A percentile compares a stretch with the other conserved stretches of the same genome.
These are phyloP conservation scores for Silene conica DNA, from an alignment of 148 eudicot genomes.

Conservation along the genomic window DNA sequence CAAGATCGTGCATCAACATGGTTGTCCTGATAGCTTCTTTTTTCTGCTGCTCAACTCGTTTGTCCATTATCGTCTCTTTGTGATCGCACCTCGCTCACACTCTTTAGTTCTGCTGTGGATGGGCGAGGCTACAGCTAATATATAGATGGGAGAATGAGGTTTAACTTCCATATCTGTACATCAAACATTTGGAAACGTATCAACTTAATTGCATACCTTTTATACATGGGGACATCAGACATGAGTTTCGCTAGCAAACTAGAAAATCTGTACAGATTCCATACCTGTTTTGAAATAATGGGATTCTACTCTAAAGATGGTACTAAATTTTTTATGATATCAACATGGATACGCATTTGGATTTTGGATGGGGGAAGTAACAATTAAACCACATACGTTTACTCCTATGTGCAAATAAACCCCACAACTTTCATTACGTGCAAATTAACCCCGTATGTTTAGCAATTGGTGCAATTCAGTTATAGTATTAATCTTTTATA, in stretches of 20 bases:
- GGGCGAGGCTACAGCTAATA: slow-evolving; percentile 28
- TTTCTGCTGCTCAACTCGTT: slow-evolving; percentile 23
- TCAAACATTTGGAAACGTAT: slow-evolving; percentile 2
- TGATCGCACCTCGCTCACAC: background rate
- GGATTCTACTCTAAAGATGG: no score
- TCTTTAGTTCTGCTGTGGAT: background rate
- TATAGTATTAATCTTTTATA: no score
- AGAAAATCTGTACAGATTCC: background rate
- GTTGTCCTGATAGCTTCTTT: slow-evolving; percentile 41
- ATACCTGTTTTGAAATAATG: slow-evolving; percentile 1
- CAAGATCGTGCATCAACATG: slow-evolving; percentile 47
- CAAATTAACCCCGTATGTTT: no score
- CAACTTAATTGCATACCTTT: slow-evolving; percentile 4
- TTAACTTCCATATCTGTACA: slow-evolving; percentile 56
- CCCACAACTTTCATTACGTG: no score
- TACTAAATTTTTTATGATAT: background rate
- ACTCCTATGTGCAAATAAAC: no score
- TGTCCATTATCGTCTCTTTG: slow-evolving; percentile 20
- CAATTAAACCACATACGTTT: no score
- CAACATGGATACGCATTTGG: background rate
- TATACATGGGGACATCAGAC: background rate
- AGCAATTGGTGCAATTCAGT: no score
- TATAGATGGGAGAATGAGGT: slow-evolving; percentile 31
- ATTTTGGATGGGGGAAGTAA: no score
- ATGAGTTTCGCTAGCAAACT: no score